Conservation (phyloP, 2,329 filamentous ascomycete species). For the Aspergillus niger region DNA sequence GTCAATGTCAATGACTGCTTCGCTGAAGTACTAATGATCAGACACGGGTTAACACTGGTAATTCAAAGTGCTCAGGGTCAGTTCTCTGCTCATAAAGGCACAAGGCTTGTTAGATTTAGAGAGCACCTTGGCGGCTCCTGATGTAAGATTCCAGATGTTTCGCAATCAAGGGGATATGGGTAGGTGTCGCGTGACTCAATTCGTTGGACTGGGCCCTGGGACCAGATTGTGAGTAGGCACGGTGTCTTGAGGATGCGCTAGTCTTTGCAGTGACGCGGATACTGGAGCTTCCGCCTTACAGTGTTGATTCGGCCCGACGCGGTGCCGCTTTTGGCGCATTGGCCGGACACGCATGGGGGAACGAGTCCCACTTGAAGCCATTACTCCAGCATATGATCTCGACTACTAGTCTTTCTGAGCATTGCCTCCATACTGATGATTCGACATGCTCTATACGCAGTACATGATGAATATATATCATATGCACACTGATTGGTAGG, state of each 20-base stretch:
- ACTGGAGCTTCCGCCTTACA: conserved; percentile 7
- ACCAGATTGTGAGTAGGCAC: background rate
- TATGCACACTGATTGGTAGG: background rate
- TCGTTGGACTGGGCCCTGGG: background rate
- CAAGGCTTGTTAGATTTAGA: too few relatives aligned
- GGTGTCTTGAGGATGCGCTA: background rate
- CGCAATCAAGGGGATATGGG: too few relatives aligned
- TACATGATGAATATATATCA: too few relatives aligned
- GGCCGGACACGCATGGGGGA: background rate
- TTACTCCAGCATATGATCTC: too few relatives aligned
- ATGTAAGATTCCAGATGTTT: too few relatives aligned
- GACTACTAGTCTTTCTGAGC: background rate
- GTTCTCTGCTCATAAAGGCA: too few relatives aligned
- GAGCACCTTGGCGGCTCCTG: too few relatives aligned
- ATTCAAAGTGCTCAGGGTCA: too few relatives aligned
- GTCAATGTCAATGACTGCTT: too few relatives aligned
- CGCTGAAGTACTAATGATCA: too few relatives aligned
- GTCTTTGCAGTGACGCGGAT: conserved; percentile 5
- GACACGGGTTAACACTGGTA: too few relatives aligned
- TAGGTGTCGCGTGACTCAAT: background rate
- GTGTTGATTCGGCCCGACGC: conserved; percentile 10
- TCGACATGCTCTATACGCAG: too few relatives aligned
- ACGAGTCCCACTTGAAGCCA: background rate
- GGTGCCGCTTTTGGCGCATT: conserved; percentile 3
- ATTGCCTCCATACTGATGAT: background rate